Conservation (phyloP, 164 flowering plant genomes). For the Cinnamomum micranthum region DNA sequence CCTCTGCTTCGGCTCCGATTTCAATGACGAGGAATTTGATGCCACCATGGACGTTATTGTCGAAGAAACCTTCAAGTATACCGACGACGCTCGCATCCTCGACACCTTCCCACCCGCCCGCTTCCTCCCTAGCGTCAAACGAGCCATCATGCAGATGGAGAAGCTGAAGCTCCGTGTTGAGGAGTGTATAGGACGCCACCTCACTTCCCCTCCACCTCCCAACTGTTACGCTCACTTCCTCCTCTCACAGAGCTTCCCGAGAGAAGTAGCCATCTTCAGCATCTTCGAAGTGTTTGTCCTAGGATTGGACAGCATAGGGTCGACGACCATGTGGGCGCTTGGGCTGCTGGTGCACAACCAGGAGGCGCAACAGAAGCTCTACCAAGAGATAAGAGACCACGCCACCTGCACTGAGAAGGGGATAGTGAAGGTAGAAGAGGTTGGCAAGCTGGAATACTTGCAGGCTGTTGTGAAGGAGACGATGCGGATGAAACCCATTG, state of each 20-base stretch:
- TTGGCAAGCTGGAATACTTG: constrained; percentile 12
- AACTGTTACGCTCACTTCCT: constrained; percentile 17
- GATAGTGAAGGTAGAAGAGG: constrained; percentile 1
- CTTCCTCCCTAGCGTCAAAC: too few species aligned
- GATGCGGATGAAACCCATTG: constrained; percentile 13
- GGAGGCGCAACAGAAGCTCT: constrained; percentile 10
- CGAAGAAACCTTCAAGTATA: too few species aligned
- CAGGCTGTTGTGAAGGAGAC: constrained; percentile 17
- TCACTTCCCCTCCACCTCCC: background rate
- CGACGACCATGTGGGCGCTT: constrained; percentile 18
- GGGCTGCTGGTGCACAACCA: constrained; percentile 13
- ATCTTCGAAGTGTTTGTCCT: constrained; percentile 17
- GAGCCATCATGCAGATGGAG: too few species aligned
- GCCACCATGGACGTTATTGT: too few species aligned
- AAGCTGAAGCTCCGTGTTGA: too few species aligned
- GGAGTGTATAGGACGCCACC: too few species aligned
- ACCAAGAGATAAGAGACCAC: background rate
- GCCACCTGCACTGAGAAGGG: background rate
- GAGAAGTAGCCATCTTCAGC: background rate
- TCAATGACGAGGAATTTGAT: too few species aligned
- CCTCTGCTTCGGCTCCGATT: too few species aligned
- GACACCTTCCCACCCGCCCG: too few species aligned
- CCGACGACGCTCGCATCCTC: too few species aligned
- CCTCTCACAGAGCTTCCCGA: constrained; percentile 6
- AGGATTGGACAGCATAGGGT: constrained; percentile 15